Base-by-base conservation (phyloP, 2,329 filamentous ascomycete genomes). In the Fusarium albidum region DNA sequence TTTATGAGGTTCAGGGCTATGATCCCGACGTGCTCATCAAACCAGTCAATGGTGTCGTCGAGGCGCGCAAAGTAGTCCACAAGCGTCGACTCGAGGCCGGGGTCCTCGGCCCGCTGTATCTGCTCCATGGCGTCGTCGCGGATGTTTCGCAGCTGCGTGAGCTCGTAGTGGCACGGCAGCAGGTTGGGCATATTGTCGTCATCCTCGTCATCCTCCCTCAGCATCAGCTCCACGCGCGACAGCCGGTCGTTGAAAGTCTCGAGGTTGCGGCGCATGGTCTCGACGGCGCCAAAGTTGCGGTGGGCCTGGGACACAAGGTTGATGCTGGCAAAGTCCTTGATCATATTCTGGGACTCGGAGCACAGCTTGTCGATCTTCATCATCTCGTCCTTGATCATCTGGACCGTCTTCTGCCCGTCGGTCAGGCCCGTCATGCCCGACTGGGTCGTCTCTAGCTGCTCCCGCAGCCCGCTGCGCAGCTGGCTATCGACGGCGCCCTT, bases 331-430 rank as follows among this genome's bases (percentile, higher is more conserved):
- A 99, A 98, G 79, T 99, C 95, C 69, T 90, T 88, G 69, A 99
- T 96, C 86, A 97, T 97, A 71, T 91, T 92, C 79, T 98, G 94
- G 48, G 93, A 93, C 76, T 99, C 96, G 59, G 93, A 92, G 78
- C 95, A 99, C 61, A 99, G 85, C 77, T 91, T 92, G 79, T 99
- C 95, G 68, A 99, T 98, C 77, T 94, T 96, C 81, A 96, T 92
- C 86, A 99, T 95, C 78, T 99, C 95, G 64, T 98, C 94, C 75
- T 96, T 96, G 76, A 97, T 97, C 67, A 90, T 85, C 70, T 91
- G 89, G 29, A 99, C 91, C 56, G 91, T 91, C 73, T 93, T 90
- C 75, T 98, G 93, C 50, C 93, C 93, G 70, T 97, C 92, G 37
- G 85, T 86, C 61, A 99, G 88, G 58, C 90, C 90, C 61, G 79